A percentile compares a stretch with the other conserved stretches of the same genome.
Evolutionary conservation across 805 yeast species (phyloP).

Genomic region (Pichia phayaonensis): DNA sequence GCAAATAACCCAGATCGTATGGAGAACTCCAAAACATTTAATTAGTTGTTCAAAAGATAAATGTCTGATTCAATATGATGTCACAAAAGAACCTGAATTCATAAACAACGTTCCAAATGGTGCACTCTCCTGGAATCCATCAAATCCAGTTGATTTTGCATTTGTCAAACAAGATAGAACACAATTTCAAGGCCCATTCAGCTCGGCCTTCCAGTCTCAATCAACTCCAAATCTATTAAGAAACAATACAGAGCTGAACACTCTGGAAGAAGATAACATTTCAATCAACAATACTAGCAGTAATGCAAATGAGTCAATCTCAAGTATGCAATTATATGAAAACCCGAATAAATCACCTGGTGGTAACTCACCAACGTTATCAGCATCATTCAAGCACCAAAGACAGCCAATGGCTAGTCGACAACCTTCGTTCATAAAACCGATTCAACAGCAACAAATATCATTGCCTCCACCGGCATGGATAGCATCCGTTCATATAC

Average conservation of each 20-base stretch:
- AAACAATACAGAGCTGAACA: constrained; percentile 10
- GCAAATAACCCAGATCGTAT: constrained; percentile 49
- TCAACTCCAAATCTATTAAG: not conserved
- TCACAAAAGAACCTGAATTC: constrained; percentile 34
- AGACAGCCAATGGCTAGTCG: constrained; percentile 15
- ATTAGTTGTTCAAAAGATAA: constrained; percentile 49
- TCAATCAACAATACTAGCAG: not conserved
- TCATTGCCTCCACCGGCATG: constrained; percentile 21
- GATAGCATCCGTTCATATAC: constrained; percentile 36
- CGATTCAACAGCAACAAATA: not conserved
- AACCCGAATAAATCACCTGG: not conserved
- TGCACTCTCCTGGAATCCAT: constrained; percentile 50
- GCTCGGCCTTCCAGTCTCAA: not conserved
- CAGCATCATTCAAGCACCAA: constrained; percentile 7
- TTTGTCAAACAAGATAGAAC: constrained; percentile 44
- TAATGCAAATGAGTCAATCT: not conserved
- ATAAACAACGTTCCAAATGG: constrained; percentile 45
- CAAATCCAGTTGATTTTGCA: constrained; percentile 38
- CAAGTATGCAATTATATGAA: constrained; percentile 6
- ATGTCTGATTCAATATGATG: constrained; percentile 39
- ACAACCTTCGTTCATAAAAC: constrained; percentile 13
- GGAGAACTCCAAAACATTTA: constrained; percentile 39
- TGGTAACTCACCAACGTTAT: constrained; percentile 3
- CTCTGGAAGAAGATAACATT: constrained; percentile 1
- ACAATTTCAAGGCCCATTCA: constrained; percentile 30